phyloP scores from a whole-genome alignment of 352 stramenopile species.

The Pythium rhizo-oryzae region DNA sequence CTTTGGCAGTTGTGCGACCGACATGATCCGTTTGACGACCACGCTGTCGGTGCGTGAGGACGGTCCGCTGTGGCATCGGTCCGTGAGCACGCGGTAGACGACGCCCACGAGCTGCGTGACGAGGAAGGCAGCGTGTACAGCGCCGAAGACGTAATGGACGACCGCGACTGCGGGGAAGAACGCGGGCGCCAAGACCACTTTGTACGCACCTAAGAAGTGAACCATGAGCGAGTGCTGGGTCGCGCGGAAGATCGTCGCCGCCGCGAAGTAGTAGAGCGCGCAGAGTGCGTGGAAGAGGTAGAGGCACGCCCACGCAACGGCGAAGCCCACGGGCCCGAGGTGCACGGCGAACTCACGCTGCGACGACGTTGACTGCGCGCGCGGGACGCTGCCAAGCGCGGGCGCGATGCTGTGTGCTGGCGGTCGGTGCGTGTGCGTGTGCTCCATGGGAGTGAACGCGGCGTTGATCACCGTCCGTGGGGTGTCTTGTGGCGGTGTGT shows the following conservation, averaged over 20 bases:
- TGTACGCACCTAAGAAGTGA: background rate
- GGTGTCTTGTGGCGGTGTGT: no score
- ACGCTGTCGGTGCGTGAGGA: background rate
- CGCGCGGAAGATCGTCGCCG: background rate
- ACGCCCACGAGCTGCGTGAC: background rate
- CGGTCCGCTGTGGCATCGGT: background rate
- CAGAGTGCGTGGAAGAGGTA: slow-evolving; percentile 4
- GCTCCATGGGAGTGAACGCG: no score
- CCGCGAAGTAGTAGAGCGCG: slow-evolving; percentile 12
- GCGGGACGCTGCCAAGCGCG: background rate
- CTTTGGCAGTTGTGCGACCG: background rate
- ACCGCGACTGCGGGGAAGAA: slow-evolving; percentile 4
- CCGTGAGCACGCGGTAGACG: background rate
- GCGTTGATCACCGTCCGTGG: no score
- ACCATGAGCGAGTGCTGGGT: background rate
- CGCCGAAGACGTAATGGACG: slow-evolving; percentile 2
- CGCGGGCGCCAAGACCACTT: background rate
- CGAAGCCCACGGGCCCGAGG: background rate
- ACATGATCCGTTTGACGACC: background rate
- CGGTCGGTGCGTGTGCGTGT: no score
- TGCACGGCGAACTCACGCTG: background rate
- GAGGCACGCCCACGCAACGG: background rate
- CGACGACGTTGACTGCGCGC: background rate
- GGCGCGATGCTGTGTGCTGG: background rate
- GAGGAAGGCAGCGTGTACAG: slow-evolving; percentile 1